A percentile compares a stretch with the other conserved stretches of the same genome.
phyloP scores from a whole-genome alignment of 169 alveolate genomes.

The Plasmodium falciparum region DNA sequence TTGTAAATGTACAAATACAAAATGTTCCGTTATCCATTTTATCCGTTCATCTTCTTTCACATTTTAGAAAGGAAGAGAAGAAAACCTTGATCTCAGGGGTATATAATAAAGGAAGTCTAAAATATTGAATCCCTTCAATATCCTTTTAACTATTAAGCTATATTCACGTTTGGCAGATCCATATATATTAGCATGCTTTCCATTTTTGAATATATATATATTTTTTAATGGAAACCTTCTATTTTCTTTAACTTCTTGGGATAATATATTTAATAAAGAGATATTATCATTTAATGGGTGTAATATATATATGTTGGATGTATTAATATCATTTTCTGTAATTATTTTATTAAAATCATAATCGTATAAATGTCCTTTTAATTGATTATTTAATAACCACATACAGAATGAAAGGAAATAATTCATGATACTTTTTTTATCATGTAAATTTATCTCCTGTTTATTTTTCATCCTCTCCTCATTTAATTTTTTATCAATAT shows the following conservation, averaged over 20 bases:
- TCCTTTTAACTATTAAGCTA: constrained; percentile 39
- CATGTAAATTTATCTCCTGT: constrained; percentile 34
- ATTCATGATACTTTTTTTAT: constrained; percentile 21
- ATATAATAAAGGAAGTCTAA: constrained; percentile 60
- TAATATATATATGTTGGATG: constrained; percentile 60
- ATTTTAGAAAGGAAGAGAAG: constrained; percentile 21
- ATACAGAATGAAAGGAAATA: constrained; percentile 63
- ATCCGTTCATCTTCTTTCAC: neutral
- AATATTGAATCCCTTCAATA: constrained; percentile 59
- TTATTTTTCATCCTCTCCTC: constrained; percentile 21
- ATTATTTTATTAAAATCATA: constrained; percentile 56
- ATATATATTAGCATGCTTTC: constrained; percentile 64
- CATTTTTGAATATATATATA: constrained; percentile 70
- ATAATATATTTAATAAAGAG: constrained; percentile 37
- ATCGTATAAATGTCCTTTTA: constrained; percentile 71
- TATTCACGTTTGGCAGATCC: constrained; percentile 46
- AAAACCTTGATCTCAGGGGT: constrained; percentile 52
- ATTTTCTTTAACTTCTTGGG: constrained; percentile 59
- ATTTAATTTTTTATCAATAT: constrained; percentile 56
- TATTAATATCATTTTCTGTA: constrained; percentile 59
- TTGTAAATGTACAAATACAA: too few relatives aligned
- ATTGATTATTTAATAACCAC: constrained; percentile 73
- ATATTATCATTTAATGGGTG: constrained; percentile 60
- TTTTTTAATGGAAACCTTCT: constrained; percentile 35
- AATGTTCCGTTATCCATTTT: too few relatives aligned